Base-by-base conservation (phyloP, 176 grass and related monocot species). In the Alloteropsis semialata region DNA sequence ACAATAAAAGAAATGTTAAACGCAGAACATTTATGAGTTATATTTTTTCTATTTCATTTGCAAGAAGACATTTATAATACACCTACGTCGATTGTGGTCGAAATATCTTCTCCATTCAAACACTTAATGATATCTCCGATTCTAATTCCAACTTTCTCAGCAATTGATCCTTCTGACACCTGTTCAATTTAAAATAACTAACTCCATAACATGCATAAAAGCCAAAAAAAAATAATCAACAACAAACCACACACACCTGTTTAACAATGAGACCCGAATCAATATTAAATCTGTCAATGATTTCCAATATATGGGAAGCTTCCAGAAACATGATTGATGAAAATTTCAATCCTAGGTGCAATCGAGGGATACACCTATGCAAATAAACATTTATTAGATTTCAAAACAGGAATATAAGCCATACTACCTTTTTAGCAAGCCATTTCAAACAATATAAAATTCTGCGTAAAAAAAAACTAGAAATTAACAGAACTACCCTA, bases 121-220 rank as follows among this genome's bases (percentile, higher is more conserved):
- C 15, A 60, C 19, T 18, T 27, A 27, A 77, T 43, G 13, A 77
- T 11, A 77, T 60, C 53, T 29, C 74, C 54, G 6, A 12, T 41
- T 77, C 15, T 60, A 16, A 77, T 58, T 42, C 74, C 74, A 77
- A 59, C 16, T 46, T 77, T 61, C 39, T 77, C 75, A 77, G 57
- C 56, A 62, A 8, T 5, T 45, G 75, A 62, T 45, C 56, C 75
- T 22, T 45, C 38, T 7, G 38, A 29, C 2, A 78, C 75, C 75
- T 14, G 17, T 63, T 63, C 17, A 63, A 63, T 46, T 78, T 22
- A 44, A 42, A 42, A n/a, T n/a, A n/a, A n/a, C n/a, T n/a, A n/a
- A n/a, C n/a, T n/a, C n/a, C n/a, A n/a, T n/a, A n/a, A n/a, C n/a
- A n/a, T n/a, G n/a, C n/a, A n/a, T n/a, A n/a, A n/a, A n/a, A n/a